These are phyloP conservation scores for Globisporangium cederbergense DNA, from an alignment of 352 stramenopile genomes.

Conservation along the genomic window DNA sequence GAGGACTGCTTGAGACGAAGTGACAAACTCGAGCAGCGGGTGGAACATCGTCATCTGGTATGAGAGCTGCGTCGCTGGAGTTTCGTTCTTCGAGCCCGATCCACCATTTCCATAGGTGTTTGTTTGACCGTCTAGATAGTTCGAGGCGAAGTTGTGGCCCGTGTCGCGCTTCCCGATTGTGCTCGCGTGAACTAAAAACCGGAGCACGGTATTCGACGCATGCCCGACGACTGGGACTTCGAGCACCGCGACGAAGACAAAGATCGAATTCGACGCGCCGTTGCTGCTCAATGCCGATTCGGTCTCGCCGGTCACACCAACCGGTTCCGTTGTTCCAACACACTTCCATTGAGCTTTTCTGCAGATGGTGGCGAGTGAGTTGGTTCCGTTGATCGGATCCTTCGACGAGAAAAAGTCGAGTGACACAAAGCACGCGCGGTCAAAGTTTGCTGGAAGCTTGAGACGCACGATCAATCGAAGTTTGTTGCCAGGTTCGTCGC, in stretches of 20 bases:
- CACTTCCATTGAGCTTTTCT: slow-evolving; percentile 74
- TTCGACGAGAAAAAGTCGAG: slow-evolving; percentile 83
- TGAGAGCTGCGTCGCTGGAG: slow-evolving; percentile 40
- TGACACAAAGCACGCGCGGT: slow-evolving; percentile 79
- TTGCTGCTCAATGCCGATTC: slow-evolving; percentile 62
- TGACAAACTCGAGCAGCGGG: slow-evolving; percentile 83
- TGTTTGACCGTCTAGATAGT: slow-evolving; percentile 39
- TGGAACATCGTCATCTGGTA: slow-evolving; percentile 89
- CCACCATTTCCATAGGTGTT: slow-evolving; percentile 29
- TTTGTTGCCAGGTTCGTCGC: slow-evolving; percentile 78
- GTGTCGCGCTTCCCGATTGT: slow-evolving; percentile 67
- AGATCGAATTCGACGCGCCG: slow-evolving; percentile 56
- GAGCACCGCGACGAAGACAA: slow-evolving; percentile 83
- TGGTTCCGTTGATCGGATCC: slow-evolving; percentile 47
- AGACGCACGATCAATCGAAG: slow-evolving; percentile 79
- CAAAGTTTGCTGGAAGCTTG: slow-evolving; percentile 73
- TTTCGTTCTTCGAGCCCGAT: slow-evolving; percentile 36
- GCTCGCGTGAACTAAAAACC: slow-evolving; percentile 81
- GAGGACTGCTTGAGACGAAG: slow-evolving; percentile 78
- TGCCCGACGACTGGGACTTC: slow-evolving; percentile 79
- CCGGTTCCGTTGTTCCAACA: slow-evolving; percentile 76
- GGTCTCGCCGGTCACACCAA: slow-evolving; percentile 60
- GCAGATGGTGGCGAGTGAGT: slow-evolving; percentile 47
- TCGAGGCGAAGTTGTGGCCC: slow-evolving; percentile 21
- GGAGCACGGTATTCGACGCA: slow-evolving; percentile 79